Evolutionary conservation across 1,139 yeast species (phyloP), one percentile per base, ranked within the genome.

Genomic region (Spencermartinsiella ligniputridi): DNA sequence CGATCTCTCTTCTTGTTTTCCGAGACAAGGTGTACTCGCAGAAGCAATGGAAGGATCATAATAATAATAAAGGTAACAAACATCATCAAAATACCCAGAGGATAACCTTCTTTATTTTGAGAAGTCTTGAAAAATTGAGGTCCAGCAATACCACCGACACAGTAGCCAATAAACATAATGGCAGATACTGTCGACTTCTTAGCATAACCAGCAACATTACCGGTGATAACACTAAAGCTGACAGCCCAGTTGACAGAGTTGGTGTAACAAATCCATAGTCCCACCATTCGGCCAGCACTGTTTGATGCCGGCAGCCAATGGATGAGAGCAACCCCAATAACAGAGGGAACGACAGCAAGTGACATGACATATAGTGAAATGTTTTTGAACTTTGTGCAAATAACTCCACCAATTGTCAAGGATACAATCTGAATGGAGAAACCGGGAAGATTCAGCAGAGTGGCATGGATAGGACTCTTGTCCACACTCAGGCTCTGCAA

Each of bases 61-160:
- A 27, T 37, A 16, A 37, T 37, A 12, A 27, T 13, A 16, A 37
- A 37, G 9, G 40, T 37, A 15, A 20, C 24, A 9, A 37, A 18
- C 40, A 37, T 37, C 33, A 13, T 16, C 9, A 37, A 17, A 11
- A 37, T 37, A 6, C 40, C 40, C 4, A 27, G 25, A 3, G 40
- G 40, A 20, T 37, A 37, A 11, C 37, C 35, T 24, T 37, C 40
- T 16, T 37, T 25, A 8, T 17, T 16, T 13, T 37, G 40, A 9
- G 40, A 22, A 15, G 40, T 27, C 33, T 37, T 68, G 58, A 82
- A 83, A 37, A 83, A 74, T 59, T 81, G 88, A 2, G 90, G 88
- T 0, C 90, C 90, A 40, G 80, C 69, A 40, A 83, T 67, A 51
- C 83, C 83, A 20, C 92, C 88, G 19, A 76, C 74, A 54, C 85